Conservation (phyloP, 352 stramenopile genomes). For the Phytopythium vexans region DNA sequence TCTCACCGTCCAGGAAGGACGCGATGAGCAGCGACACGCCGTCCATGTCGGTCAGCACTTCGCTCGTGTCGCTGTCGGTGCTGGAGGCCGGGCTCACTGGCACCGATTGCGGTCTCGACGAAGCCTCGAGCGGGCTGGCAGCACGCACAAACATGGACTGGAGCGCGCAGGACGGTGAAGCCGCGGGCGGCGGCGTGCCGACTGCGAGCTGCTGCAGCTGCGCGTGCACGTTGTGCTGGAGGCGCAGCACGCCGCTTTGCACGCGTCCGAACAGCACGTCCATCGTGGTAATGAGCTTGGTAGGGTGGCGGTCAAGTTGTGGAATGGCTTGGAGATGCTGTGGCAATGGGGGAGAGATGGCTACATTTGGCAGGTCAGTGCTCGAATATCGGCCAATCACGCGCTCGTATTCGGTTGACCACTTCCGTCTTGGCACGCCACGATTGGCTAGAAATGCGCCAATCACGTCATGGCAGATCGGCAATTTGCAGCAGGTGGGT, state of each 20-base stretch:
- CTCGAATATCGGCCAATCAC: background rate
- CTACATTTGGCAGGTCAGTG: background rate
- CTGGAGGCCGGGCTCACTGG: background rate
- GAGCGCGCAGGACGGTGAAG: conserved; percentile 2
- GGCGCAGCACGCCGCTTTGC: conserved; percentile 2
- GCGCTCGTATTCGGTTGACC: background rate
- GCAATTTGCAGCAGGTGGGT: background rate
- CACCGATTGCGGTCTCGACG: background rate
- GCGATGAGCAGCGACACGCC: conserved; percentile 49
- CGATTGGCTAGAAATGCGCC: conserved; percentile 14
- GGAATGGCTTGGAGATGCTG: background rate
- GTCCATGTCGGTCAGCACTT: conserved; percentile 36
- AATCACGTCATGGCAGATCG: conserved; percentile 1
- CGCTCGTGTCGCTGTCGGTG: conserved; percentile 5
- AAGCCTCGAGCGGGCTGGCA: background rate
- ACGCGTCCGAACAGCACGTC: background rate
- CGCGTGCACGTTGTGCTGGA: conserved; percentile 8
- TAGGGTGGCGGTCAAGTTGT: background rate
- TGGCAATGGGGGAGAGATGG: background rate
- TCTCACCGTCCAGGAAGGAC: conserved; percentile 46
- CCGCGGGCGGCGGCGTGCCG: background rate
- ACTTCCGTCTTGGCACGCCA: conserved; percentile 6
- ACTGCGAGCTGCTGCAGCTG: conserved; percentile 5
- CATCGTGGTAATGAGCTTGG: conserved; percentile 1
- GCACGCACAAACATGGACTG: conserved; percentile 7